These are phyloP conservation scores for Cryphonectria radicalis DNA, from an alignment of 2,329 filamentous ascomycete species.

Conservation along the genomic window DNA sequence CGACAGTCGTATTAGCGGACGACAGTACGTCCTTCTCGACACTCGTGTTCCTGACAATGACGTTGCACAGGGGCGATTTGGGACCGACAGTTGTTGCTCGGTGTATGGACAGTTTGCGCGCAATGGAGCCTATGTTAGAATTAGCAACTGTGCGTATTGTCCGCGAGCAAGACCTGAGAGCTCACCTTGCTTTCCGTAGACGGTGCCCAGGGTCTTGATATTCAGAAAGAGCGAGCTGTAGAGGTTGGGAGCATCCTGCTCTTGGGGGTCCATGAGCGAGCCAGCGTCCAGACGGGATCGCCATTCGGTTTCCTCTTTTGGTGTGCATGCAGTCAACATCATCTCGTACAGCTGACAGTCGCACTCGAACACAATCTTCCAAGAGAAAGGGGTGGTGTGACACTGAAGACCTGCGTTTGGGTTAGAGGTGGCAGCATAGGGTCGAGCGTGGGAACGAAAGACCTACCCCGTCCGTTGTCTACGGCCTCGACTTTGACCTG, in stretches of 20 bases:
- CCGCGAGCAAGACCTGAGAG: not conserved
- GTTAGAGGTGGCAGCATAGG: not conserved
- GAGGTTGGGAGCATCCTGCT: slow-evolving; percentile 47
- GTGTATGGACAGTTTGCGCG: slow-evolving; percentile 76
- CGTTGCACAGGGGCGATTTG: slow-evolving; percentile 70
- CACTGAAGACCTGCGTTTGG: slow-evolving; percentile 74
- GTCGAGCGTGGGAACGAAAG: not conserved
- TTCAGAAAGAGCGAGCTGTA: slow-evolving; percentile 70
- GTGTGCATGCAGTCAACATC: slow-evolving; percentile 83
- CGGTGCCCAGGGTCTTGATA: slow-evolving; percentile 74
- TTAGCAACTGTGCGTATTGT: slow-evolving; percentile 23
- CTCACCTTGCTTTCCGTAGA: slow-evolving; percentile 73
- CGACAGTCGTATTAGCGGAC: slow-evolving; percentile 59
- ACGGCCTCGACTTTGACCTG: slow-evolving; percentile 70
- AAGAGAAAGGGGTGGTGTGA: slow-evolving; percentile 82
- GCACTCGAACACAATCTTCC: slow-evolving; percentile 87
- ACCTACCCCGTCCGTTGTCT: slow-evolving; percentile 74
- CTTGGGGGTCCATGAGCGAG: slow-evolving; percentile 37
- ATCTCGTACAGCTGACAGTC: slow-evolving; percentile 80
- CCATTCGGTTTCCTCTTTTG: slow-evolving; percentile 82
- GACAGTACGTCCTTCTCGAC: slow-evolving; percentile 60
- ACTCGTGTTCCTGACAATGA: slow-evolving; percentile 86
- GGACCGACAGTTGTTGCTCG: slow-evolving; percentile 74
- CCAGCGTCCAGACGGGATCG: slow-evolving; percentile 65
- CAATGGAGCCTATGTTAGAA: slow-evolving; percentile 55